phyloP scores from a whole-genome alignment of 345 rosid genomes.

The rapeseed (Brassica napus) region Da-Ae NC_063447.1:14881001-14881500 shows the following conservation, averaged over 20 bases:
- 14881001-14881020: constrained; percentile 38
- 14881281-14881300: constrained; percentile 79
- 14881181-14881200: constrained; percentile 71
- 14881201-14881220: constrained; percentile 68
- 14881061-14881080: constrained; percentile 25
- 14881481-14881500: constrained; percentile 53
- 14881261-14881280: constrained; percentile 93
- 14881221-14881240: constrained; percentile 65
- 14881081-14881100: constrained; percentile 1
- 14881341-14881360: constrained; percentile 90
- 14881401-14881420: constrained; percentile 47
- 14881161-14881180: constrained; percentile 52
- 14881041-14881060: constrained; percentile 40
- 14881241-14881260: constrained; percentile 65
- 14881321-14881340: constrained; percentile 80
- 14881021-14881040: constrained; percentile 42
- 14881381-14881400: constrained; percentile 82
- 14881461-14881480: constrained; percentile 64
- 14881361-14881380: constrained; percentile 61
- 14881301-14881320: constrained; percentile 79
- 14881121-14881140: constrained; percentile 35
- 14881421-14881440: constrained; percentile 54
- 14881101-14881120: constrained; percentile 26
- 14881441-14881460: constrained; percentile 53
- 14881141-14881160: constrained; percentile 43